phyloP scores from a whole-genome alignment of 257 asterid genomes.

The Eustoma russellianum region DNA sequence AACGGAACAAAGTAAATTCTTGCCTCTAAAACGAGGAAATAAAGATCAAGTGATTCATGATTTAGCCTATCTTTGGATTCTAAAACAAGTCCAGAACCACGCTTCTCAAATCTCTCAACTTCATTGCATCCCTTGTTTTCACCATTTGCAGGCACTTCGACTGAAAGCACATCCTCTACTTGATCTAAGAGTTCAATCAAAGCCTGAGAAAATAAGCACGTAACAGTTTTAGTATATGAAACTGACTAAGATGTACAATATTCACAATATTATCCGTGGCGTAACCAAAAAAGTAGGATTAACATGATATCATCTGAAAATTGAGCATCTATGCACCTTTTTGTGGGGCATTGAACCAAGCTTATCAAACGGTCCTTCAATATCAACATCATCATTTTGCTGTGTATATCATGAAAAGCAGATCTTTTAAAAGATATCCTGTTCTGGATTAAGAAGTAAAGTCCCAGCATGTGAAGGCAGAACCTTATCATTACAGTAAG shows the following conservation, averaged over 20 bases:
- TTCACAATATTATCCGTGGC: background rate
- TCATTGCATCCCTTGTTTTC: conserved; percentile 23
- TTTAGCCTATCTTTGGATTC: conserved; percentile 22
- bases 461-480: conserved; percentile 10
- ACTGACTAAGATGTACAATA: background rate
- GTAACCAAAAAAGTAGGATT: background rate
- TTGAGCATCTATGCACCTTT: conserved; percentile 43
- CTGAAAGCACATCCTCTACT: conserved; percentile 85
- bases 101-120: conserved; percentile 26
- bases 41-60: conserved; percentile 22
- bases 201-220: conserved; percentile 39
- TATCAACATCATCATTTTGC: conserved; percentile 40
- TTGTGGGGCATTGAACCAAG: conserved; percentile 69
- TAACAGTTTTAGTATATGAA: conserved; percentile 1
- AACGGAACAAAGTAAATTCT: conserved; percentile 3
- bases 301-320: background rate
- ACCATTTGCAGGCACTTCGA: conserved; percentile 35
- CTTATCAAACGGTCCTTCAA: conserved; percentile 35
- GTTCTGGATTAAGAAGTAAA: conserved; percentile 10
- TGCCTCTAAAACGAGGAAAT: conserved; percentile 92
- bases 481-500: conserved; percentile 72
- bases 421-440: background rate
- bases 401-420: conserved; percentile 20
- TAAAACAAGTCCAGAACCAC: conserved; percentile 22
- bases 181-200: conserved; percentile 87